A percentile compares a stretch with the other conserved stretches of the same genome.
Conservation (phyloP, 768 basidiomycete species). For the Suillus brevipes region DNA sequence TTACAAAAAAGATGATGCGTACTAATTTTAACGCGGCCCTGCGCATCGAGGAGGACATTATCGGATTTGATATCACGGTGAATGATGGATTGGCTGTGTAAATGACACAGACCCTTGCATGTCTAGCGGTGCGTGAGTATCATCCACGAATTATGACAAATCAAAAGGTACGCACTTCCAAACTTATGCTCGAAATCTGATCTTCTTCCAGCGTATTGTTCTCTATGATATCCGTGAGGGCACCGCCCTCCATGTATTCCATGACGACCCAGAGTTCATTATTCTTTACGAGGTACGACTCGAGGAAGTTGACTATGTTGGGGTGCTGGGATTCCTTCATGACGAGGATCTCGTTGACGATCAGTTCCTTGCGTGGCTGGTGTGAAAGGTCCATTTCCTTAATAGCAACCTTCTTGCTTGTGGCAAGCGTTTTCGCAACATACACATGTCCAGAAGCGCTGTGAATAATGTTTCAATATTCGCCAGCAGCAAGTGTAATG, state of each 20-base stretch:
- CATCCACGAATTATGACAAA: background rate
- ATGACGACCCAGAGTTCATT: slow-evolving; percentile 96
- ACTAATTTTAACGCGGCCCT: slow-evolving; percentile 98
- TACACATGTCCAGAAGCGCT: slow-evolving; percentile 98
- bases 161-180: slow-evolving; percentile 64
- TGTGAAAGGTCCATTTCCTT: slow-evolving; percentile 98
- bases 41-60: slow-evolving; percentile 90
- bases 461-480: slow-evolving; percentile 15
- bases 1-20: slow-evolving; percentile 33
- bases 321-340: slow-evolving; percentile 99
- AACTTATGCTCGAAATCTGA: slow-evolving; percentile 88
- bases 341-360: slow-evolving; percentile 96
- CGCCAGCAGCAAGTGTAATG: slow-evolving; percentile 3
- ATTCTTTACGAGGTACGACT: slow-evolving; percentile 85
- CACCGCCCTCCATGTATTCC: slow-evolving; percentile 99
- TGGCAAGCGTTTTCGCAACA: slow-evolving; percentile 87
- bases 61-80: slow-evolving; percentile 98
- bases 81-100: slow-evolving; percentile 93
- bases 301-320: slow-evolving; percentile 95
- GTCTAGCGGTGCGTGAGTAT: slow-evolving; percentile 52
- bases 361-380: slow-evolving; percentile 95
- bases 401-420: slow-evolving; percentile 89
- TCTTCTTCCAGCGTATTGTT: slow-evolving; percentile 94
- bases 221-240: slow-evolving; percentile 96
- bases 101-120: slow-evolving; percentile 89